A percentile compares a stretch with the other conserved stretches of the same genome.
Evolutionary conservation across 2,329 filamentous ascomycete genomes (phyloP).

Genomic region (Metarhizium robertsii): DNA sequence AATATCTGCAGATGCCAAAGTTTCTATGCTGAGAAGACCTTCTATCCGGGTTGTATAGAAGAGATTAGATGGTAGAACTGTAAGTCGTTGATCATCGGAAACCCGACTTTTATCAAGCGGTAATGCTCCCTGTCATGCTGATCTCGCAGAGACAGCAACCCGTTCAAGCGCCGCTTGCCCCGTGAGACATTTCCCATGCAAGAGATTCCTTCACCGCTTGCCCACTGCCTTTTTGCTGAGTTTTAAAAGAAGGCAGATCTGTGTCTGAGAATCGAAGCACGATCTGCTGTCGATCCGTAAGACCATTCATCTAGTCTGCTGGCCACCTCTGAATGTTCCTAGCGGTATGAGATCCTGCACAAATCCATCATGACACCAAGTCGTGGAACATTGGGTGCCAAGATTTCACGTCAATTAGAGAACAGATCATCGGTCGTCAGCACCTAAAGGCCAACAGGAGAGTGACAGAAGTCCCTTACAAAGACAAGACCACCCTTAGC

Average conservation of each 20-base stretch:
- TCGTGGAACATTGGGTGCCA: not conserved
- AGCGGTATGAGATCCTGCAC: not conserved
- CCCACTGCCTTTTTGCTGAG: not conserved
- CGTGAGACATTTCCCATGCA: not conserved
- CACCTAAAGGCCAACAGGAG: not conserved
- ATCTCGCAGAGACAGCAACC: not conserved
- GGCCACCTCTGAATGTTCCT: not conserved
- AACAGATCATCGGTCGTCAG: not conserved
- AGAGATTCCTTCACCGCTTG: not conserved
- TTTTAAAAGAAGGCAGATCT: not conserved
- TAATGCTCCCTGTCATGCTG: not conserved
- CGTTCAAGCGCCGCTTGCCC: not conserved
- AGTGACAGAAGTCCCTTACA: too few relatives aligned
- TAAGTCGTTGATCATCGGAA: not conserved
- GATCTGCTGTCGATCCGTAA: not conserved
- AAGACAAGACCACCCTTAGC: not conserved
- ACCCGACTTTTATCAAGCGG: too few relatives aligned
- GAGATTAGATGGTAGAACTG: not conserved
- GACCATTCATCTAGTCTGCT: not conserved
- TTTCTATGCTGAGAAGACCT: not conserved
- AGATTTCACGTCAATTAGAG: not conserved
- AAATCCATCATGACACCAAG: not conserved
- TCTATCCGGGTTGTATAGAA: not conserved
- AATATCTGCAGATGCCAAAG: not conserved
- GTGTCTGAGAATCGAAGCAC: not conserved